These are phyloP conservation scores for Mesembryanthemum crystallinum DNA, from an alignment of 148 eudicot genomes.

Conservation along the genomic window DNA sequence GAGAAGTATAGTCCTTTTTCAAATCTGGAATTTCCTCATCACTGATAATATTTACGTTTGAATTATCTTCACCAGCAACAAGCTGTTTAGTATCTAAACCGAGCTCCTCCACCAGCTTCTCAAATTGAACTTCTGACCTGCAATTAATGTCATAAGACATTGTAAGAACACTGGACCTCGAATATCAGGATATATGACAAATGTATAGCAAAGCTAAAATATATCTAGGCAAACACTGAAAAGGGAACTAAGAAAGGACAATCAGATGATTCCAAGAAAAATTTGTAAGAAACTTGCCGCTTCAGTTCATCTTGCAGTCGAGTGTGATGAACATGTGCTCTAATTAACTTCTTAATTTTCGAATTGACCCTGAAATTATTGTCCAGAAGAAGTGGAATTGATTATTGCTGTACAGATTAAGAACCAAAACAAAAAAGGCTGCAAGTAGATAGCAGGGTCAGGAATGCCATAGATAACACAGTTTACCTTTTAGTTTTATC, in stretches of 20 bases:
- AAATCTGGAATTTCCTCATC: slow-evolving; percentile 44
- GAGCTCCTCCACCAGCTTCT: slow-evolving; percentile 73
- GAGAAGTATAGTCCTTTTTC: slow-evolving; percentile 32
- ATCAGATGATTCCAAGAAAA: background rate
- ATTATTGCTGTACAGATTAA: background rate
- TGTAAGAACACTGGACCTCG: background rate
- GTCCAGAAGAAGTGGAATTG: background rate
- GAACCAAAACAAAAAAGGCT: background rate
- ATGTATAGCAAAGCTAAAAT: background rate
- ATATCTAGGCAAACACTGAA: background rate
- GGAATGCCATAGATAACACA: slow-evolving; percentile 2
- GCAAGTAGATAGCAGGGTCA: background rate
- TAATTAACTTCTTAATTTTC: slow-evolving; percentile 60
- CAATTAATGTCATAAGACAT: slow-evolving; percentile 13
- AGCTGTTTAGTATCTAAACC: slow-evolving; percentile 42
- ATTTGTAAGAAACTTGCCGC: slow-evolving; percentile 44
- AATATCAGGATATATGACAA: background rate
- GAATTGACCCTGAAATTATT: slow-evolving; percentile 50
- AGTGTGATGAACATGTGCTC: slow-evolving; percentile 53
- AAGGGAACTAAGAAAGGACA: background rate
- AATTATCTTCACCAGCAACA: slow-evolving; percentile 48
- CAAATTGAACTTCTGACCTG: slow-evolving; percentile 76
- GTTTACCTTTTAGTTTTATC: slow-evolving; percentile 68
- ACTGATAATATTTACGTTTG: slow-evolving; percentile 44
- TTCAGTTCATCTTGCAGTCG: slow-evolving; percentile 72